phyloP scores from a whole-genome alignment of 805 yeast species.

The Wickerhamiella azyma region DNA sequence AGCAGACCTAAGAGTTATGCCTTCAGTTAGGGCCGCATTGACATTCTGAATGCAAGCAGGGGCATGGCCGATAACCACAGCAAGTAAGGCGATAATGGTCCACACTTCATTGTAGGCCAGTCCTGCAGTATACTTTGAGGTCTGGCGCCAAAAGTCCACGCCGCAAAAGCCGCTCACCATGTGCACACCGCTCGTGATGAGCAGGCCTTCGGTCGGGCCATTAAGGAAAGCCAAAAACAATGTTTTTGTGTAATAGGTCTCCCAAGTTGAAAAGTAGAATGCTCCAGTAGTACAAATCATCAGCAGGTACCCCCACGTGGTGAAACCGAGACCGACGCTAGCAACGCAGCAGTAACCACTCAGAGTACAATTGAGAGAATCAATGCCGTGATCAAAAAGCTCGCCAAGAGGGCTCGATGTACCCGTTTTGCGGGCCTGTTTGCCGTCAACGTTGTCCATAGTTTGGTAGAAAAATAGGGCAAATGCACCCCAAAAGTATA shows the following conservation, averaged over 20 bases:
- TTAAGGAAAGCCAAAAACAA: conserved; percentile 68
- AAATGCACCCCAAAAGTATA: conserved; percentile 62
- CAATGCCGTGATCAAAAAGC: conserved; percentile 82
- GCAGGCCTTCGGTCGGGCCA: conserved; percentile 93
- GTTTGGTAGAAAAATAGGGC: conserved; percentile 88
- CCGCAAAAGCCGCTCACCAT: conserved; percentile 57
- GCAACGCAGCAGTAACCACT: conserved; percentile 64
- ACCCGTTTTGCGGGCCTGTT: conserved; percentile 89
- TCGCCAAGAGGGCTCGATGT: conserved; percentile 94
- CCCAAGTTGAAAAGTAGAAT: conserved; percentile 73
- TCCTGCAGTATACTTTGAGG: conserved; percentile 15
- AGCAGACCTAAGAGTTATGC: conserved; percentile 31
- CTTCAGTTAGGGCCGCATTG: conserved; percentile 33
- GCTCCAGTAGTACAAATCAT: conserved; percentile 36
- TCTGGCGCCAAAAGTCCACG: conserved; percentile 8
- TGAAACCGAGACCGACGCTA: conserved; percentile 59
- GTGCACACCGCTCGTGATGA: conserved; percentile 47
- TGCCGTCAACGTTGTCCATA: conserved; percentile 93
- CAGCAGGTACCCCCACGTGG: conserved; percentile 32
- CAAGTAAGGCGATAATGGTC: conserved; percentile 19
- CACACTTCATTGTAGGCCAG: conserved; percentile 25
- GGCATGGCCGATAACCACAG: conserved; percentile 46
- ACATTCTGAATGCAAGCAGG: conserved; percentile 44
- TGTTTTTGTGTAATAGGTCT: conserved; percentile 81
- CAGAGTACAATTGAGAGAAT: conserved; percentile 62